Evolutionary conservation across 495 filamentous ascomycete genomes (phyloP).

Genomic region (Trichoderma orchidacearum): DNA sequence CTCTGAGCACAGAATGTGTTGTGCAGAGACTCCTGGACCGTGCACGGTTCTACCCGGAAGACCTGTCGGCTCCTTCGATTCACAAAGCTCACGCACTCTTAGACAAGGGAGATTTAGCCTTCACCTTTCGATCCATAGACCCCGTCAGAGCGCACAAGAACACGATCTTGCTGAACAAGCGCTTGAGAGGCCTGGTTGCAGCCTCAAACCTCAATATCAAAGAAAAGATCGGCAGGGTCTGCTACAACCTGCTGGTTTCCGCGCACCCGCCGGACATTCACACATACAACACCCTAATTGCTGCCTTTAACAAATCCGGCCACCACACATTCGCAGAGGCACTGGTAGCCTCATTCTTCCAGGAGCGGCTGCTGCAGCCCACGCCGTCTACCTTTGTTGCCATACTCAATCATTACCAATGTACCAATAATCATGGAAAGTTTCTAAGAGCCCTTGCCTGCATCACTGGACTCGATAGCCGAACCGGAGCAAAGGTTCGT

Average conservation of each 20-base stretch:
- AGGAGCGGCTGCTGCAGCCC: constrained; percentile 30
- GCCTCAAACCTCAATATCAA: constrained; percentile 2
- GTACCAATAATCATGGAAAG: constrained; percentile 5
- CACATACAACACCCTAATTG: constrained; percentile 56
- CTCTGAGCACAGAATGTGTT: neutral
- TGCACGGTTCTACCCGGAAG: neutral
- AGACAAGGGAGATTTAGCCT: neutral
- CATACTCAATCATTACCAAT: constrained; percentile 41
- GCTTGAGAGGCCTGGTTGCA: neutral
- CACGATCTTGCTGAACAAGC: neutral
- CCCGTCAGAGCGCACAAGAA: neutral
- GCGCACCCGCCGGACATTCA: constrained; percentile 40
- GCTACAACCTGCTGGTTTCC: constrained; percentile 50
- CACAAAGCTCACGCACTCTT: neutral
- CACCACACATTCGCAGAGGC: constrained; percentile 34
- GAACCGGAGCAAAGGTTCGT: constrained; percentile 9
- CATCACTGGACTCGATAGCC: constrained; percentile 17
- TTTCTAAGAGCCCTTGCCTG: constrained; percentile 3
- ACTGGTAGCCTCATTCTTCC: constrained; percentile 40
- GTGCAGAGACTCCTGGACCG: neutral
- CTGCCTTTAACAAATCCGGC: constrained; percentile 37
- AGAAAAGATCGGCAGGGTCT: constrained; percentile 42
- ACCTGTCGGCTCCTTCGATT: neutral
- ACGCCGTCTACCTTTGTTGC: constrained; percentile 39
- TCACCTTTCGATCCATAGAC: neutral